Evolutionary conservation across 2,329 filamentous ascomycete species (phyloP), one percentile per base, ranked within the genome.

Genomic region (Thelonectria blattea): DNA sequence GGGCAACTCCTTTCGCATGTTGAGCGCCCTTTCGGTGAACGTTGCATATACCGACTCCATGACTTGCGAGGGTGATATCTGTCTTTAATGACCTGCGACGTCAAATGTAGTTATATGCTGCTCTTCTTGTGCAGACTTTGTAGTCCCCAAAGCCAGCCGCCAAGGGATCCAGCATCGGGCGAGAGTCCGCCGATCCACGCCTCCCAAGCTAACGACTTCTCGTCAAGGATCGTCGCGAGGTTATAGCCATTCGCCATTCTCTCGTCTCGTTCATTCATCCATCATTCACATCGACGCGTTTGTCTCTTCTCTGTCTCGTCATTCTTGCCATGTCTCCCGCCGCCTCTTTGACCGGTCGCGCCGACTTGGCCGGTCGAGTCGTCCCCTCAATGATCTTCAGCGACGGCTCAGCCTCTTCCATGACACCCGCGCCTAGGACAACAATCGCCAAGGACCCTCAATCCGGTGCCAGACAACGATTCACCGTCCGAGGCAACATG

Each of bases 401-500:
- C 42, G 52, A 60, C 22, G 58, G 58, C 32, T 60, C 58, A 12
- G 47, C 52, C 10, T 52, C 58, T 6, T 60, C 58, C 39, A 60
- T 60, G 52, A 60, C 52, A 47, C 58, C 58, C 7, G 47, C 58
- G 1, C 58, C 58, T 12, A 42, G 2, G 6, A 47, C 46, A 17
- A 7, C 17, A 7, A 34, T 12, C 11, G 48, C 48, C 1, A n/a
- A n/a, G 37, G 58, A 60, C 34, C 47, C 58, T 18, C 14, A 27
- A 15, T 27, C 30, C 17, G 52, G 58, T 22, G 58, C 58, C 22
- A 60, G 34, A 18, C 47, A 60, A 11, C 58, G 58, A 2, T 64
- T 62, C 24, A 48, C 55, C 1, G 59, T 64, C 34, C 34, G 39
- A 14, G 62, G 62, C 17, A 64, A 64, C 20, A 59, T 59, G 39